phyloP scores from a whole-genome alignment of 805 yeast genomes.

The Cyberlindnera meyerae region DNA sequence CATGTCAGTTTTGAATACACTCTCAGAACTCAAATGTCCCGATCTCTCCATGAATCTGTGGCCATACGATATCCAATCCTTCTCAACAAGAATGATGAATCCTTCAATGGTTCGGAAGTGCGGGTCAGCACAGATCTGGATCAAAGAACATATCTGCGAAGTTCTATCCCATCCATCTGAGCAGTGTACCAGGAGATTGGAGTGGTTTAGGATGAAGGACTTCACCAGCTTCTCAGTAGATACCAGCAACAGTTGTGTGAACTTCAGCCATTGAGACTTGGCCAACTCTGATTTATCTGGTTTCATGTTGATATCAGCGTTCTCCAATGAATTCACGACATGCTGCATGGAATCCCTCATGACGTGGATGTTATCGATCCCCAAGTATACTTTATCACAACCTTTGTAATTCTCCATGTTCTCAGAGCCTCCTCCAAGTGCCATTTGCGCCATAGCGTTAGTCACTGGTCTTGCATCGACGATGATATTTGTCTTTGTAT shows the following conservation, averaged over 20 bases:
- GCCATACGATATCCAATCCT: constrained; percentile 95
- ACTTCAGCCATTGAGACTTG: constrained; percentile 76
- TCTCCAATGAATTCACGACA: constrained; percentile 28
- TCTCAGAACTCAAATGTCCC: constrained; percentile 51
- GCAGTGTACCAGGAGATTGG: constrained; percentile 85
- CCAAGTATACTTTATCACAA: constrained; percentile 70
- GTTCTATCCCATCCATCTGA: constrained; percentile 99
- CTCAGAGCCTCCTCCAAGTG: constrained; percentile 97
- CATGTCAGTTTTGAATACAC: constrained; percentile 39
- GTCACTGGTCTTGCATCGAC: constrained; percentile 92
- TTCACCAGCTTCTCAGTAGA: constrained; percentile 76
- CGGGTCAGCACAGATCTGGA: constrained; percentile 87
- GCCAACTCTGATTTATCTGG: constrained; percentile 55
- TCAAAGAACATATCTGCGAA: constrained; percentile 77
- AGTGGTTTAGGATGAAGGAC: constrained; percentile 75
- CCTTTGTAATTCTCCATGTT: constrained; percentile 79
- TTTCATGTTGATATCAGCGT: constrained; percentile 50
- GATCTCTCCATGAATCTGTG: constrained; percentile 81
- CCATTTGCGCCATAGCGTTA: constrained; percentile 94
- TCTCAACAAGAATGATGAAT: constrained; percentile 77
- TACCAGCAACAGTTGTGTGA: constrained; percentile 60
- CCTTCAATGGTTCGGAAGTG: constrained; percentile 85
- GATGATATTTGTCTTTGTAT: constrained; percentile 57
- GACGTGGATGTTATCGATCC: constrained; percentile 92
- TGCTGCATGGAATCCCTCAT: constrained; percentile 79